Base-by-base conservation (phyloP, 192 early-diverging fungal species). In the Coemansia furcata region DNA sequence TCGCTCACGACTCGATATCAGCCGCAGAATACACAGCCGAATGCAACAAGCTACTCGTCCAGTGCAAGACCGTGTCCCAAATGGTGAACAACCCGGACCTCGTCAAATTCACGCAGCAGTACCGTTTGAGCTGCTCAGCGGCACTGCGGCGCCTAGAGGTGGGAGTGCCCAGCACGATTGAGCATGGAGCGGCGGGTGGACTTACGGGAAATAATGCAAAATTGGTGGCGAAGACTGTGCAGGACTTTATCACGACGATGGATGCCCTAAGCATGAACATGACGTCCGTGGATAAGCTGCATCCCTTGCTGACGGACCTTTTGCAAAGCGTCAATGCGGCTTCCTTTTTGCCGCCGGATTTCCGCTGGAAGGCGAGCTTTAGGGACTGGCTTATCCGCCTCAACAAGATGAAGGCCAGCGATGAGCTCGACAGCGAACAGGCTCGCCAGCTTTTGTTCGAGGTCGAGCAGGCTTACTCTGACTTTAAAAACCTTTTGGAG, bases 81-180 rank as follows among this genome's bases (percentile, higher is more conserved):
- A 76, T 84, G 66, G 62, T 79, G 10, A 60, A 59, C 32, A 39
- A 39, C 32, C 44, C 69, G 33, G 87, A 95, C 75, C 73, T 98
- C 2, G 76, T 90, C 10, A 40, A 59, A 12, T 82, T 82, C 35
- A 37, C 67, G 8, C 44, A 55, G 3, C 65, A 67, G 32, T 74
- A 82, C 50, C 50, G 90, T 85, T 74, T 97, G 35, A 85, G 85
- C 40, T 95, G 94, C 63, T 91, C 95, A 2, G 93, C 94, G 4
- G 97, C 96, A 3, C 85, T 85, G 17, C 89, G 91, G 60, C 84
- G 96, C 36, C 78, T 99, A 62, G 92, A 94, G 73, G 92, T 96
- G n/a, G 97, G 97, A 0, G 94, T 99, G 0, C 97, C 97, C 2
- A 92, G 93, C 10, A 99, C 97, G 0, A 87, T 95, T 37, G 97